These are phyloP conservation scores for Trichomonascus vanleenenianus DNA, from an alignment of 805 yeast genomes.

Conservation along the genomic window DNA sequence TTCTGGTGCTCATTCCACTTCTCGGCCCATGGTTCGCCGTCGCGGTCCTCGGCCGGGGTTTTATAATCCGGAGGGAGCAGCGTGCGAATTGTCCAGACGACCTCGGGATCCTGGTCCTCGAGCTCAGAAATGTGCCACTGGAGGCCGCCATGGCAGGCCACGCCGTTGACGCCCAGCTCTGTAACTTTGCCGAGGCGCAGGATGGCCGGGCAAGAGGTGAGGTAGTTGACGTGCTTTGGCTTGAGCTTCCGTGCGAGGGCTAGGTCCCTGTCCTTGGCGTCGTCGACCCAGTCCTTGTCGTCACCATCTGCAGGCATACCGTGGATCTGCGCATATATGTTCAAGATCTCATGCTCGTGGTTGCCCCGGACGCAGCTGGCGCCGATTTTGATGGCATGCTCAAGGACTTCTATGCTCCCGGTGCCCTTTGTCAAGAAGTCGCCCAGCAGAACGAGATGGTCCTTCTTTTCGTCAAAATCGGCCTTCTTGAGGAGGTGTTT, in stretches of 20 bases:
- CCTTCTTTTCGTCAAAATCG: conserved; percentile 34
- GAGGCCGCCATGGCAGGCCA: conserved; percentile 81
- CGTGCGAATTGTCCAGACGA: conserved; percentile 62
- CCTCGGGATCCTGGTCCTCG: conserved; percentile 52
- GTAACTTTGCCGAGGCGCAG: conserved; percentile 50
- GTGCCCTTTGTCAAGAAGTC: conserved; percentile 85
- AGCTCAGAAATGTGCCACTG: conserved; percentile 50
- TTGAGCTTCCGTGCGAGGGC: conserved; percentile 36
- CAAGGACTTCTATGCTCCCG: conserved; percentile 59
- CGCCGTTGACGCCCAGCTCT: conserved; percentile 32
- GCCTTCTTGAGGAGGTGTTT: conserved; percentile 44
- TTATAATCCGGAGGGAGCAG: conserved; percentile 58
- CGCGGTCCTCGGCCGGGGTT: conserved; percentile 42
- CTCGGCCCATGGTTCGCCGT: conserved; percentile 48
- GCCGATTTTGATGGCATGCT: conserved; percentile 49
- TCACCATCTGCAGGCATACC: conserved; percentile 30
- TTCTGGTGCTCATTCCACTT: conserved; percentile 44
- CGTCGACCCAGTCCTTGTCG: neutral
- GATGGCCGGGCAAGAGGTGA: conserved; percentile 59
- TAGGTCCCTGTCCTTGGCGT: conserved; percentile 7
- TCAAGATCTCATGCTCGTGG: conserved; percentile 70
- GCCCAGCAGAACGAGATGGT: conserved; percentile 65
- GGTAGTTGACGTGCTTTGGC: conserved; percentile 52
- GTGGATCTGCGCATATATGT: conserved; percentile 56
- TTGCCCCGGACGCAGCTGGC: conserved; percentile 80